Conservation (phyloP, 2,329 filamentous ascomycete genomes). For the Aspergillus tubingensis region DNA sequence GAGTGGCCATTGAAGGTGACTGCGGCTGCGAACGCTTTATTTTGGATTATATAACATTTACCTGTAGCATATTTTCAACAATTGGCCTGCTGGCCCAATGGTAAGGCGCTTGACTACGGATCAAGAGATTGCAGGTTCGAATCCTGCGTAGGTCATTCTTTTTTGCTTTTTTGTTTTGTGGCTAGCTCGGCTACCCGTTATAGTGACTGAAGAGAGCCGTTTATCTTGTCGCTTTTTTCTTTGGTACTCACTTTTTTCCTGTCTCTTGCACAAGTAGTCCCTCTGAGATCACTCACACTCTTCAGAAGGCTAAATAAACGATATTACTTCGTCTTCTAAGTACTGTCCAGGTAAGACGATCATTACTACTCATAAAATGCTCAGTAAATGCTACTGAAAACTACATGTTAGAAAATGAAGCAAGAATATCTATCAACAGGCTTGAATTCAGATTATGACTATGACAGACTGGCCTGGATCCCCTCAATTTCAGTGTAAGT, state of each 20-base stretch:
- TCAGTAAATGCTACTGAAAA: no score
- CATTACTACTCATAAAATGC: not conserved
- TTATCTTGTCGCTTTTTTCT: no score
- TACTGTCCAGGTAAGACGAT: not conserved
- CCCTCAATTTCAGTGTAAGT: not conserved
- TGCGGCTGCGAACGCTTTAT: no score
- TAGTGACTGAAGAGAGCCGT: no score
- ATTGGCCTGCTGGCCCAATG: constrained; percentile 25
- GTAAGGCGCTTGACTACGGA: constrained; percentile 28
- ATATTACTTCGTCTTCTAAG: no score
- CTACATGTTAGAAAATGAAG: not conserved
- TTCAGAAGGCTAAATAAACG: no score
- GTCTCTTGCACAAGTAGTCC: no score
- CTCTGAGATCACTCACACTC: no score
- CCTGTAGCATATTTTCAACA: not conserved
- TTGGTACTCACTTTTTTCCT: no score
- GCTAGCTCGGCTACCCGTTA: not conserved
- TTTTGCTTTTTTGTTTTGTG: not conserved
- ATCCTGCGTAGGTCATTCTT: constrained; percentile 38
- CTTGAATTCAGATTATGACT: not conserved
- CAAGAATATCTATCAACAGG: not conserved
- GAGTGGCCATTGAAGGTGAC: no score
- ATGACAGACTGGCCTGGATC: not conserved
- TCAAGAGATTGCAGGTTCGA: constrained; percentile 55
- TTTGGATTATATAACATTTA: not conserved